Base-by-base conservation (phyloP, 805 yeast genomes). In the Ogataea haglerorum region DNA sequence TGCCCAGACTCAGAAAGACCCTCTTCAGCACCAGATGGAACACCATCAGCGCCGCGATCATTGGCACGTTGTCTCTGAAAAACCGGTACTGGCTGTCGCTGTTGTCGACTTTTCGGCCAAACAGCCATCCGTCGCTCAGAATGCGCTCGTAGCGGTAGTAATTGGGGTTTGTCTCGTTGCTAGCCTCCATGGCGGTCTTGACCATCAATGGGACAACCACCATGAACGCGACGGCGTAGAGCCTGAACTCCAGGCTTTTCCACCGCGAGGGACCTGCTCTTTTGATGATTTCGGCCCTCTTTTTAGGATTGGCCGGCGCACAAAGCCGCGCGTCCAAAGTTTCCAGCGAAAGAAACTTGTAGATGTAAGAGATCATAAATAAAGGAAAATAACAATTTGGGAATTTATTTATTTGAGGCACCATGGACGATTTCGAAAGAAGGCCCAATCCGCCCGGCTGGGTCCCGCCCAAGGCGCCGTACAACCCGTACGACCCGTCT, bases 101-200 rank as follows among this genome's bases (percentile, higher is more conserved):
- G 58, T 91, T 90, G 61, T 93, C 99, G 30, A 88, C 95, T 61
- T 82, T 84, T 18, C 96, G 67, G 7, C 95, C 96, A 57, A 83
- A 77, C 52, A 89, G 65, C 98, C 98, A 91, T 4, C 99, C 98
- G 5, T 78, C 69, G 21, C 82, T 71, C 37, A 91, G 67, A 27
- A 82, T 65, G 36, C 76, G 73, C 49, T 74, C 73, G 56, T 75
- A 88, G 36, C 68, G 67, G 14, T 73, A 71, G 57, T 82, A 91
- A 56, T 88, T 88, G 9, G 84, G 81, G 53, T 85, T 87, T 2
- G 78, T 67, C 48, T 80, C 82, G 53, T 79, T 80, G 24, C 90
- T 82, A 7, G 95, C 91, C 26, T 78, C 82, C 75, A 85, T 75
- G 2, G 93, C 95, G 0, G 93, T 80, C 51, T 76, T 76, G 56